A percentile compares a stretch with the other conserved stretches of the same genome.
Conservation (phyloP, 83 land plant species). For the Picea abies region DNA sequence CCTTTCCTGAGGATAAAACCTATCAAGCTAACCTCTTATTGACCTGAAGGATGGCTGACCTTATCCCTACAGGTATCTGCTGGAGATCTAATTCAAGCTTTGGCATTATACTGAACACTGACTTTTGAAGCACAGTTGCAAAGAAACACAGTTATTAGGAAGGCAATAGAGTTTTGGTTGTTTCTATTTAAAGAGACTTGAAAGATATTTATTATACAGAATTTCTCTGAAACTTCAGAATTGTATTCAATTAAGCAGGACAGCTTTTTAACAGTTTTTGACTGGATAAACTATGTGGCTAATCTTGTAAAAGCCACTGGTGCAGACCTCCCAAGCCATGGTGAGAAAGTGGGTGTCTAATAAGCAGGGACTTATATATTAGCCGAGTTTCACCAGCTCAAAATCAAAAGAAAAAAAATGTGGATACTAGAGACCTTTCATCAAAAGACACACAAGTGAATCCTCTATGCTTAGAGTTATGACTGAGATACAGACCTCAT, state of each 20-base stretch:
- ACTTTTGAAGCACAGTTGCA: background rate
- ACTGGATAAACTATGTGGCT: too few relatives aligned
- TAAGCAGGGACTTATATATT: too few relatives aligned
- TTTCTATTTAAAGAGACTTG: background rate
- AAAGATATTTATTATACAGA: too few relatives aligned
- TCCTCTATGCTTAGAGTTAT: background rate
- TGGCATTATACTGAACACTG: background rate
- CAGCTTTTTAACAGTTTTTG: too few relatives aligned
- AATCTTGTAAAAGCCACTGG: too few relatives aligned
- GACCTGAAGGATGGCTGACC: background rate
- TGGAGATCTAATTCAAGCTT: background rate
- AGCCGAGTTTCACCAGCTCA: too few relatives aligned
- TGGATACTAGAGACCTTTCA: background rate
- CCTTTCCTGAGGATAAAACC: background rate
- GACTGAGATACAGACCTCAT: constrained; percentile 50
- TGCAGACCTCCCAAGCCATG: too few relatives aligned
- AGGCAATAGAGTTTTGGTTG: background rate
- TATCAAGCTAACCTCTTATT: background rate
- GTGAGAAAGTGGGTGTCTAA: too few relatives aligned
- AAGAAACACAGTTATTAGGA: background rate
- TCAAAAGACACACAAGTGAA: background rate
- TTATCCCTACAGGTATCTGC: background rate
- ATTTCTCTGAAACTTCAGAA: too few relatives aligned
- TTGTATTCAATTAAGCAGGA: too few relatives aligned
- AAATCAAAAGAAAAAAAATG: too few relatives aligned